Evolutionary conservation across 1,284 basidiomycete species (phyloP).

Genomic region (Sporisorium exsertum): DNA sequence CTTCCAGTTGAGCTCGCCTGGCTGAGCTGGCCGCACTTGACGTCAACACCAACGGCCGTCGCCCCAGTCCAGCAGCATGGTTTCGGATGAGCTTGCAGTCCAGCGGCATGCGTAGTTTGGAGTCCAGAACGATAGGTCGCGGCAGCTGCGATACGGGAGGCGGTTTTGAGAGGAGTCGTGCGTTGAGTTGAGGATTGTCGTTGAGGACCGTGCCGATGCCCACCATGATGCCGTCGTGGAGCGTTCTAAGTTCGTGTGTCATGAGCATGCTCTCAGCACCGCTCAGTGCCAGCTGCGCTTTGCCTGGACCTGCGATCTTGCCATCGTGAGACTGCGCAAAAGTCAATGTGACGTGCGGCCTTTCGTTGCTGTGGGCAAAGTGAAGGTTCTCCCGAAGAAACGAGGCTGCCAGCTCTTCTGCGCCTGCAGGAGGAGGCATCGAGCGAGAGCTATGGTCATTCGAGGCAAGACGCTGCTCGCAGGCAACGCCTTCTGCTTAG

Average conservation of each 20-base stretch:
- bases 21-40: conserved; percentile 52
- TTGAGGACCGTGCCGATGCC: conserved; percentile 90
- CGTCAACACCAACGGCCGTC: conserved; percentile 81
- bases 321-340: conserved; percentile 95
- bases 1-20: conserved; percentile 58
- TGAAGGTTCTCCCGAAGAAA: conserved; percentile 19
- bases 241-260: conserved; percentile 83
- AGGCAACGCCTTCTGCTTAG: neutral
- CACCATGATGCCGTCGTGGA: conserved; percentile 92
- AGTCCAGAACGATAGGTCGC: conserved; percentile 86
- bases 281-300: conserved; percentile 83
- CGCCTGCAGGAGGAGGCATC: neutral
- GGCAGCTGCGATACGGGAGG: conserved; percentile 72
- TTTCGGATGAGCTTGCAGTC: conserved; percentile 82
- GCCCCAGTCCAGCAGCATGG: conserved; percentile 75
- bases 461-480: neutral
- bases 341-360: conserved; percentile 78
- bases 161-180: conserved; percentile 33
- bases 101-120: conserved; percentile 77
- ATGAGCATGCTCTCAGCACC: conserved; percentile 89
- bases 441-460: neutral
- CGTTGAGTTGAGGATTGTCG: conserved; percentile 92
- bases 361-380: neutral
- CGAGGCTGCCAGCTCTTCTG: conserved; percentile 17
- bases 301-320: conserved; percentile 84